Percentiles rank a stretch among this genome's conserved stretches.
These are phyloP conservation scores for Metschnikowia gruessii DNA, from an alignment of 805 yeast genomes.

Conservation along the genomic window DNA sequence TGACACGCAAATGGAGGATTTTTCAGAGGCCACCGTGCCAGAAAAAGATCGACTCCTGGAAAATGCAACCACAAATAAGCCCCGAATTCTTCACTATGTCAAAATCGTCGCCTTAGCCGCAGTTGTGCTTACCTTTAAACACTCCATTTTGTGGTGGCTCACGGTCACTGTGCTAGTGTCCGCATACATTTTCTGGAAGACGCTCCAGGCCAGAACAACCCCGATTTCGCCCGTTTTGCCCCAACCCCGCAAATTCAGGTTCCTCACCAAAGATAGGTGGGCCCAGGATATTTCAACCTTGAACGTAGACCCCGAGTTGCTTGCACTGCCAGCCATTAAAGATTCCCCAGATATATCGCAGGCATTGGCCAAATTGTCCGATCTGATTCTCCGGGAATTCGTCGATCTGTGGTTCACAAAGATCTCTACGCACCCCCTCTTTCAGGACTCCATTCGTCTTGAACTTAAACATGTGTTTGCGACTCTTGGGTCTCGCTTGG, in stretches of 20 bases:
- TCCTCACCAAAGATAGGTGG: not conserved
- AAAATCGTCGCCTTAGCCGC: not conserved
- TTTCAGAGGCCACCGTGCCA: slow-evolving; percentile 5
- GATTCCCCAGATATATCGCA: slow-evolving; percentile 42
- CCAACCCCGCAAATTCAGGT: slow-evolving; percentile 1
- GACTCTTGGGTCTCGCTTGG: slow-evolving; percentile 42
- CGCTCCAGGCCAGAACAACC: not conserved
- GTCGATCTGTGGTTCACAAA: slow-evolving; percentile 53
- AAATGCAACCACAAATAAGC: not conserved
- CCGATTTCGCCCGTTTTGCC: not conserved
- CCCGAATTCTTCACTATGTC: not conserved
- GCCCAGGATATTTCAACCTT: not conserved
- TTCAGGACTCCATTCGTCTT: slow-evolving; percentile 40
- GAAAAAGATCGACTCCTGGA: not conserved
- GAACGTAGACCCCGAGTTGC: not conserved
- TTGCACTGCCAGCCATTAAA: not conserved
- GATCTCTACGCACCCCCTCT: slow-evolving; percentile 35
- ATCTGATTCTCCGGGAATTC: slow-evolving; percentile 50
- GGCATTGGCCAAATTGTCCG: slow-evolving; percentile 48
- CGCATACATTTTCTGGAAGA: not conserved
- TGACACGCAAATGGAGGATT: slow-evolving; percentile 10
- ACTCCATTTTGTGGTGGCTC: slow-evolving; percentile 4
- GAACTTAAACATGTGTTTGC: slow-evolving; percentile 44
- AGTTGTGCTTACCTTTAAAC: not conserved
- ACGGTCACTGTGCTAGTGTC: not conserved